phyloP scores from a whole-genome alignment of 2,329 filamentous ascomycete genomes.

The Colletotrichum eleusines region DNA sequence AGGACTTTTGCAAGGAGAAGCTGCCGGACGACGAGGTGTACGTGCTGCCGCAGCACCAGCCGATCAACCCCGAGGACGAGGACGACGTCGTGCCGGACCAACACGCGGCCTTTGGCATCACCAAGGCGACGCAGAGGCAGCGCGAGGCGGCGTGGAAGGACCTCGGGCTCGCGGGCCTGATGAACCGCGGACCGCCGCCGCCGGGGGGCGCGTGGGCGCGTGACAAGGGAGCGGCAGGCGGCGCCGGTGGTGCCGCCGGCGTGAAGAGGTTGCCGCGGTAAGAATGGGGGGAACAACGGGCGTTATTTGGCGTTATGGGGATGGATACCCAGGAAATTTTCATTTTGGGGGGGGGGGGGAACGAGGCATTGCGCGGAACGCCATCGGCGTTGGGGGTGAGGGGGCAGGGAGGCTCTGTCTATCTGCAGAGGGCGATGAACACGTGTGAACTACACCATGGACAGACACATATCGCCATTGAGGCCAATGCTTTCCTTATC shows the following conservation, averaged over 20 bases:
- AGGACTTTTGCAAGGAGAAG: constrained; percentile 77
- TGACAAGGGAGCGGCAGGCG: constrained; percentile 42
- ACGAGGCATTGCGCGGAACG: not conserved
- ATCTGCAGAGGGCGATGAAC: not conserved
- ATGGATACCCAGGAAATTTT: constrained; percentile 34
- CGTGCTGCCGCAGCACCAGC: constrained; percentile 83
- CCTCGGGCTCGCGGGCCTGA: constrained; percentile 77
- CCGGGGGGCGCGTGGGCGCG: constrained; percentile 29
- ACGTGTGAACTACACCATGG: too few relatives aligned
- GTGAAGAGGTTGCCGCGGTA: constrained; percentile 38
- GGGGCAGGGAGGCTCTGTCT: not conserved
- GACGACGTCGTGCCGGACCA: constrained; percentile 91
- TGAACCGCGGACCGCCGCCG: constrained; percentile 69
- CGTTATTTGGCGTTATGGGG: constrained; percentile 30
- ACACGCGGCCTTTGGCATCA: constrained; percentile 88
- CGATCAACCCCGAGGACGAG: constrained; percentile 88
- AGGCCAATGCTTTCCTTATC: not conserved
- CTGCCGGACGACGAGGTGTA: constrained; percentile 84
- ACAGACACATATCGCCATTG: too few relatives aligned
- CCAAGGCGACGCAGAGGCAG: constrained; percentile 79
- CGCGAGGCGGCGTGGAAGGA: constrained; percentile 84
- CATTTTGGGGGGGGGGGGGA: constrained; percentile 22
- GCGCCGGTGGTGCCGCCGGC: constrained; percentile 42
- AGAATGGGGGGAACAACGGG: not conserved
- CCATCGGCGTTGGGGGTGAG: not conserved